Conservation (phyloP, 345 rosid genomes). For the Barbarea vulgaris region DNA sequence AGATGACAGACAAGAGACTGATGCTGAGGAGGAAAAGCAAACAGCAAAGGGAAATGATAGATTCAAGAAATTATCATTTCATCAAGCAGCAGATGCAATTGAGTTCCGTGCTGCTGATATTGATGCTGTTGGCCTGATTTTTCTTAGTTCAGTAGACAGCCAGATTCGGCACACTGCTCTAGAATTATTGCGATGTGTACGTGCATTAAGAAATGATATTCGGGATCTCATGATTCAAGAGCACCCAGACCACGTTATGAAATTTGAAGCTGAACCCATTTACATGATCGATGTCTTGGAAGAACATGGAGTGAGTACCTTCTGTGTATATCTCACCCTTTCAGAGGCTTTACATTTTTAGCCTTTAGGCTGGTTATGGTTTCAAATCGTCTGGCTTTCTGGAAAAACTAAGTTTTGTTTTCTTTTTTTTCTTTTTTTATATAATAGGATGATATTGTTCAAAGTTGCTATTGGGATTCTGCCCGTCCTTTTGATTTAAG, state of each 20-base stretch:
- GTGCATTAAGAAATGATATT: slow-evolving; percentile 91
- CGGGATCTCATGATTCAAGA: slow-evolving; percentile 58
- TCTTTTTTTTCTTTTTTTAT: slow-evolving; percentile 17
- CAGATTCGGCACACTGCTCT: slow-evolving; percentile 96
- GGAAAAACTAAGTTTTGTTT: slow-evolving; percentile 13
- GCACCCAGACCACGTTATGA: slow-evolving; percentile 61
- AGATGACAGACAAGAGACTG: slow-evolving; percentile 63
- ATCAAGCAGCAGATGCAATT: slow-evolving; percentile 65
- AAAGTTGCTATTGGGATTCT: slow-evolving; percentile 94
- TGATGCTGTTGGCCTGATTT: slow-evolving; percentile 96
- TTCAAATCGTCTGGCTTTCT: slow-evolving; percentile 10
- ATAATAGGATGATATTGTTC: slow-evolving; percentile 94
- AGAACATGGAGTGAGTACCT: slow-evolving; percentile 86
- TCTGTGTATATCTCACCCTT: slow-evolving; percentile 19
- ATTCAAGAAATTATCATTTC: slow-evolving; percentile 74
- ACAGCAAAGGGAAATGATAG: slow-evolving; percentile 56
- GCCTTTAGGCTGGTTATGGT: slow-evolving; percentile 22
- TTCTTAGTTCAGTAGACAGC: slow-evolving; percentile 94
- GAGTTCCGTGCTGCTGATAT: slow-evolving; percentile 90
- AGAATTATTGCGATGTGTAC: slow-evolving; percentile 94
- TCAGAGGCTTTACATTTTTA: slow-evolving; percentile 18
- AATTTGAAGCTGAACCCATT: slow-evolving; percentile 84
- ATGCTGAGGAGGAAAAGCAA: slow-evolving; percentile 53
- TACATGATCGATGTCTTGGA: slow-evolving; percentile 93
- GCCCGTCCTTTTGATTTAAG: slow-evolving; percentile 90